These are phyloP conservation scores for Coccomyxa subellipsoidea DNA, from an alignment of 163 green algal species.

Conservation along the genomic window DNA sequence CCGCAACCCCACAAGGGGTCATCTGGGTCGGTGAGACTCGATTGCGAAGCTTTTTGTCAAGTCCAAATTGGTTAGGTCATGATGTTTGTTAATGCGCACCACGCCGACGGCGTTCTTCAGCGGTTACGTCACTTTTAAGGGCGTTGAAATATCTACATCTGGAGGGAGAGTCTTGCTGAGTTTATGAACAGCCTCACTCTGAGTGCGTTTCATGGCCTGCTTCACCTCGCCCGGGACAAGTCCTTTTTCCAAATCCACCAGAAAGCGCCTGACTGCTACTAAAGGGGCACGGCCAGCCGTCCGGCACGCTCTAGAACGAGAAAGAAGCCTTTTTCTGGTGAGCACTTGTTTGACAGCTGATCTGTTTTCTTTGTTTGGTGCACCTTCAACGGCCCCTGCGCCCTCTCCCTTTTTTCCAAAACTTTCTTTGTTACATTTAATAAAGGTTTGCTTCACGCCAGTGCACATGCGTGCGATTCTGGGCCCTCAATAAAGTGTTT, in stretches of 20 bases:
- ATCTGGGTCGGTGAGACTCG: background rate
- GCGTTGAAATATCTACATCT: background rate
- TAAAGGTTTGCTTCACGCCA: background rate
- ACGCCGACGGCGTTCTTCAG: background rate
- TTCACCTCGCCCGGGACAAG: background rate
- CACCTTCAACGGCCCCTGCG: background rate
- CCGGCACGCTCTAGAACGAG: background rate
- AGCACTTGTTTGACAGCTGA: background rate
- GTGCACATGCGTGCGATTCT: background rate
- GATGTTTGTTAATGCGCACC: background rate
- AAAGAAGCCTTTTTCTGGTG: background rate
- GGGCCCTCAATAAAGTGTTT: background rate
- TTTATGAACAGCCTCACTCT: background rate
- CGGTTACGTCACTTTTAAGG: background rate
- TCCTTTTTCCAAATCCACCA: background rate
- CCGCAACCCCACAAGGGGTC: background rate
- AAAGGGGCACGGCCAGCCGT: background rate
- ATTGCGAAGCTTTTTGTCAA: background rate
- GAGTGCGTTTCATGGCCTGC: background rate
- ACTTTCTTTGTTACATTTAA: background rate
- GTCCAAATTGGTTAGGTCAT: background rate
- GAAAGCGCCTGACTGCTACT: background rate
- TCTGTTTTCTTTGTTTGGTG: background rate
- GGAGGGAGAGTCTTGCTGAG: background rate
- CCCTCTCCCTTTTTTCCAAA: background rate